Evolutionary conservation across 768 basidiomycete species (phyloP).

Genomic region (Leccinum subtestaceum): DNA sequence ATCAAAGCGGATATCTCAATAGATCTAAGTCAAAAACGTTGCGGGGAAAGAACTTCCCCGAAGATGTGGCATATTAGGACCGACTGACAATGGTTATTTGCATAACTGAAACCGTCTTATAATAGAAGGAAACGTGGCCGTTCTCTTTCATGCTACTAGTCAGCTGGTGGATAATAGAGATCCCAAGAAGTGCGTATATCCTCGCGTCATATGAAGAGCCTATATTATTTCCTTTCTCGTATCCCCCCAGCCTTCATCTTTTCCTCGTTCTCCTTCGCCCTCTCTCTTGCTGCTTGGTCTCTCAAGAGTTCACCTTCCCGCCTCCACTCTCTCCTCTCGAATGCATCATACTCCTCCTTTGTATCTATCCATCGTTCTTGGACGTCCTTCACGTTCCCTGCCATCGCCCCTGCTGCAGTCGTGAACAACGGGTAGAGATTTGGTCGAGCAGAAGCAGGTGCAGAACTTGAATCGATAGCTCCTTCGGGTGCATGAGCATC

Average conservation of each 20-base stretch:
- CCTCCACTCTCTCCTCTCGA: constrained; percentile 74
- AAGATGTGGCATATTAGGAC: background rate
- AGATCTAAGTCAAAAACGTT: background rate
- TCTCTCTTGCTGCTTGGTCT: constrained; percentile 21
- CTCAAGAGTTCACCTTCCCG: constrained; percentile 57
- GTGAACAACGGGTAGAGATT: constrained; percentile 70
- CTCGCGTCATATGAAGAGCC: background rate
- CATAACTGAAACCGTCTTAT: background rate
- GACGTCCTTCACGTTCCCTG: constrained; percentile 64
- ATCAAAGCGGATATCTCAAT: constrained; percentile 9
- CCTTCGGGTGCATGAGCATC: constrained; percentile 32
- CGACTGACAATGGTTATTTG: background rate
- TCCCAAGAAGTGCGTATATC: background rate
- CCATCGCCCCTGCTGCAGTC: constrained; percentile 54
- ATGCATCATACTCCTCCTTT: constrained; percentile 77
- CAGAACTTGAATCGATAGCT: constrained; percentile 28
- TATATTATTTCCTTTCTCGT: constrained; percentile 28
- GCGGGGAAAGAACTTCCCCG: background rate
- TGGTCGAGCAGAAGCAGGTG: constrained; percentile 45
- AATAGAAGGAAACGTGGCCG: background rate
- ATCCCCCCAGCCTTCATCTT: constrained; percentile 16
- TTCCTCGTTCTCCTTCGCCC: constrained; percentile 1
- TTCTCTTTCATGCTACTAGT: background rate
- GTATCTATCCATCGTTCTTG: constrained; percentile 96
- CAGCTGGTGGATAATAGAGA: background rate